Evolutionary conservation across 148 eudicot genomes (phyloP), one percentile per base, ranked within the genome.

Genomic region (Camellia japonica): DNA sequence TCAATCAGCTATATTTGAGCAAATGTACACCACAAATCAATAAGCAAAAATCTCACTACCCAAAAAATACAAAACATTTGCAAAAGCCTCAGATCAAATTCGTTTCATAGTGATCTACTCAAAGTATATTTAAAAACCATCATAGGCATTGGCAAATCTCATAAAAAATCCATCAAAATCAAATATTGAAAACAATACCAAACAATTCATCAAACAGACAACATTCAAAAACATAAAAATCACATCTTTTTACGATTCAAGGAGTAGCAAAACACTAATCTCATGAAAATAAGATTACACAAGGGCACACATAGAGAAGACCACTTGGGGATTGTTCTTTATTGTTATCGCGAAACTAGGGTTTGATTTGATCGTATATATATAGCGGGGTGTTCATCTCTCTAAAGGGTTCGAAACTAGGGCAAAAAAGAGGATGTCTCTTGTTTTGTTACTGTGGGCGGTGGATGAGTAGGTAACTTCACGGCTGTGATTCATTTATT

Each of bases 111-210:
- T 23, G 18, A 71, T 10, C 9, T 5, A 72, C 61, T 72, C 75
- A 30, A 12, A 72, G 61, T 72, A 72, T 52, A 54, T 51, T 71
- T 71, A 51, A 49, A 71, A 1, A 30, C 75, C 75, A 71, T 71
- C 75, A 71, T 20, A 47, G 59, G 75, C 75, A 20, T 23, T 10
- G 18, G 75, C n/a, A 71, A 23, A 71, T 51, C 59, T 52, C 60
- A 71, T 7, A 18, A 23, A 59, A 59, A 3, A 59, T 14, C 4
- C 16, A 51, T 23, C 44, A 20, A 56, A 30, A 71, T 9, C 43
- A 23, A n/a, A 43, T 16, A 69, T 10, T 13, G 18, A 3, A 49
- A 19, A 52, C 30, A 2, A 71, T 11, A 71, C 7, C 42, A 23
- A 72, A 51, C n/a, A 72, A 60, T 71, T 71, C 16, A 46, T 18